These are phyloP conservation scores for Paraleonurus japonicus DNA, from an alignment of 257 asterid species.

Conservation along the genomic window DNA sequence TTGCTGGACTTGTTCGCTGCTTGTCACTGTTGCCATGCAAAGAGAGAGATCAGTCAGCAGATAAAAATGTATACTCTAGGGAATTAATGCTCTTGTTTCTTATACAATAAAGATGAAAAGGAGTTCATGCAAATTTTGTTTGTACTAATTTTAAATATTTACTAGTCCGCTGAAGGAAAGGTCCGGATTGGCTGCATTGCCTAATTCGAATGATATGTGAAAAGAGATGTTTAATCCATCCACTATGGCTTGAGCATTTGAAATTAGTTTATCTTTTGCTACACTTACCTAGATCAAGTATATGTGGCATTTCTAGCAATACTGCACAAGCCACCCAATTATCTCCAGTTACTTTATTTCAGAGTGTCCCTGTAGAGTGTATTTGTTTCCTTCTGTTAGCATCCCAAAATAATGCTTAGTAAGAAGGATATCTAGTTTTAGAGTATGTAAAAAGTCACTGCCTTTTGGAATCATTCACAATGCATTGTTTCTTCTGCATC, in stretches of 20 bases:
- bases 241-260: not conserved
- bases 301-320: not conserved
- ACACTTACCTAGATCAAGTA: conserved; percentile 1
- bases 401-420: not conserved
- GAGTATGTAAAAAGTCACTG: not conserved
- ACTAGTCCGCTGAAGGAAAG: conserved; percentile 4
- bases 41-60: conserved; percentile 42
- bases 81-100: conserved; percentile 12
- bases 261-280: not conserved
- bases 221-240: not conserved
- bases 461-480: not conserved
- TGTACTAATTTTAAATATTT: not conserved
- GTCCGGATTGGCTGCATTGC: not conserved
- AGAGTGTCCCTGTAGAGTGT: not conserved
- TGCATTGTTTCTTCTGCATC: not conserved
- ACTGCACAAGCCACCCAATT: conserved; percentile 3
- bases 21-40: conserved; percentile 64
- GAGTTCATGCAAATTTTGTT: not conserved
- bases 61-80: conserved; percentile 51
- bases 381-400: not conserved
- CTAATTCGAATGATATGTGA: not conserved
- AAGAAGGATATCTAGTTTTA: not conserved
- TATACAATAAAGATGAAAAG: not conserved
- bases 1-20: conserved; percentile 77
- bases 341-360: not conserved